Evolutionary conservation across 1,139 yeast genomes (phyloP).

Genomic region (Entelexis sorbosivorans): DNA sequence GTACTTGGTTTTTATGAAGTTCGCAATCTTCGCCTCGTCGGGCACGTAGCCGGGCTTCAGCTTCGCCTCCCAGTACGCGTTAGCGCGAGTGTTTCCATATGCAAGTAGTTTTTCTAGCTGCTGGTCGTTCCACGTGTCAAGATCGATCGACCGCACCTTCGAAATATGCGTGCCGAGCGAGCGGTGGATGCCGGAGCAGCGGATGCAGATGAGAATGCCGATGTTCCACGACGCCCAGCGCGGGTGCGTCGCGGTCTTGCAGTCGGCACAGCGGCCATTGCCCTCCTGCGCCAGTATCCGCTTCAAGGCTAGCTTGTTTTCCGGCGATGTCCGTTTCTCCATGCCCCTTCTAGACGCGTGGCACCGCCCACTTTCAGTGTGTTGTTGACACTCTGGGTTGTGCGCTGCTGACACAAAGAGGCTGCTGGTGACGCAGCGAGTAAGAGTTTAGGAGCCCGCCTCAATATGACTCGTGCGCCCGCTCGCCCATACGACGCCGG

Average conservation of each 20-base stretch:
- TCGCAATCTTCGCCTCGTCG: conserved; percentile 74
- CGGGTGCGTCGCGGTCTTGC: conserved; percentile 81
- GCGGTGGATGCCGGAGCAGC: conserved; percentile 89
- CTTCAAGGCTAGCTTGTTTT: conserved; percentile 56
- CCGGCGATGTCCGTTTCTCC: conserved; percentile 23
- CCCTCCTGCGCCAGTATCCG: conserved; percentile 63
- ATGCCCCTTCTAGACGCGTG: conserved; percentile 2
- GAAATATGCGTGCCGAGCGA: conserved; percentile 87
- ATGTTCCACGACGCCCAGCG: conserved; percentile 97
- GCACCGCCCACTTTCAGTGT: neutral
- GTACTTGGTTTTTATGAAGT: conserved; percentile 82
- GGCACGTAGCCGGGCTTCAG: conserved; percentile 66
- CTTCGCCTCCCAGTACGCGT: conserved; percentile 67
- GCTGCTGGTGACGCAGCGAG: neutral
- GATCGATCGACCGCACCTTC: conserved; percentile 56
- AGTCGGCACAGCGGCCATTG: conserved; percentile 79
- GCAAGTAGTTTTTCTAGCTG: conserved; percentile 71
- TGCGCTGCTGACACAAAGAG: neutral
- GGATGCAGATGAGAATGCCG: conserved; percentile 82
- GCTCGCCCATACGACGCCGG: too few species aligned
- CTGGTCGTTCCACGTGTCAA: conserved; percentile 94
- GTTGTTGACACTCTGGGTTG: neutral
- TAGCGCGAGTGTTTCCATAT: conserved; percentile 80
- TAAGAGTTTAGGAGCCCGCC: neutral
- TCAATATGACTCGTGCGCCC: neutral